A percentile compares a stretch with the other conserved stretches of the same genome.
Evolutionary conservation across 495 filamentous ascomycete genomes (phyloP).

Genomic region (Filosporella fistucella): DNA sequence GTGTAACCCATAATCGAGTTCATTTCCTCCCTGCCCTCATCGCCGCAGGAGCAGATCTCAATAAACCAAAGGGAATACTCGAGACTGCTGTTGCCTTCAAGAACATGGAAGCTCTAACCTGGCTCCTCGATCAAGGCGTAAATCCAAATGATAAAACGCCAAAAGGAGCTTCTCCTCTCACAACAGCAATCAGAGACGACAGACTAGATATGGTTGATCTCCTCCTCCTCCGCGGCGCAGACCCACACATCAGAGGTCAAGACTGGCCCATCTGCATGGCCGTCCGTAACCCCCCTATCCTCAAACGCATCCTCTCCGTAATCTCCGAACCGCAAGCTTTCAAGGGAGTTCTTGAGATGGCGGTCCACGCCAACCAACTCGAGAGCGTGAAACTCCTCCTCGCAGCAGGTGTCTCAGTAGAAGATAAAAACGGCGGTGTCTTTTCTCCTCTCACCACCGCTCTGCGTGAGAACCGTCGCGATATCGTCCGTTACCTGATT

Average conservation of each 20-base stretch:
- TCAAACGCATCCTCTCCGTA: conserved; percentile 39
- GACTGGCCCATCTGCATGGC: conserved; percentile 56
- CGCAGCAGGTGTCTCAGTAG: conserved; percentile 43
- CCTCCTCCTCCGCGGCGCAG: conserved; percentile 44
- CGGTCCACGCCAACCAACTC: conserved; percentile 43
- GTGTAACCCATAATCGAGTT: conserved; percentile 46
- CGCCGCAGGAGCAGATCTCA: conserved; percentile 43
- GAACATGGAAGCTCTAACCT: conserved; percentile 40
- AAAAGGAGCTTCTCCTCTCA: conserved; percentile 44
- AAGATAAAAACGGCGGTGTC: conserved; percentile 53
- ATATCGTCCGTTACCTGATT: conserved; percentile 44
- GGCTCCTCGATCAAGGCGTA: conserved; percentile 43
- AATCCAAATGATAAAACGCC: conserved; percentile 42
- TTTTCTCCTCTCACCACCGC: conserved; percentile 52
- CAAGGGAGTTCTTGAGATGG: conserved; percentile 52
- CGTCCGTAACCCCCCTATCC: conserved; percentile 37
- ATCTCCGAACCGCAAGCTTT: conserved; percentile 39
- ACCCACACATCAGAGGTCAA: conserved; percentile 44
- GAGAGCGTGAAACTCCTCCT: conserved; percentile 41
- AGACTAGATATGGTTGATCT: conserved; percentile 40
- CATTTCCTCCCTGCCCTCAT: conserved; percentile 45
- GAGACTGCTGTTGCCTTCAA: conserved; percentile 48
- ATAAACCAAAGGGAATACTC: conserved; percentile 48
- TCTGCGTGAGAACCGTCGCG: conserved; percentile 44
- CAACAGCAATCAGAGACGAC: conserved; percentile 47